Evolutionary conservation across 306 rosid genomes (phyloP), one percentile per base, ranked within the genome.

Genomic region (Vicia faba): DNA sequence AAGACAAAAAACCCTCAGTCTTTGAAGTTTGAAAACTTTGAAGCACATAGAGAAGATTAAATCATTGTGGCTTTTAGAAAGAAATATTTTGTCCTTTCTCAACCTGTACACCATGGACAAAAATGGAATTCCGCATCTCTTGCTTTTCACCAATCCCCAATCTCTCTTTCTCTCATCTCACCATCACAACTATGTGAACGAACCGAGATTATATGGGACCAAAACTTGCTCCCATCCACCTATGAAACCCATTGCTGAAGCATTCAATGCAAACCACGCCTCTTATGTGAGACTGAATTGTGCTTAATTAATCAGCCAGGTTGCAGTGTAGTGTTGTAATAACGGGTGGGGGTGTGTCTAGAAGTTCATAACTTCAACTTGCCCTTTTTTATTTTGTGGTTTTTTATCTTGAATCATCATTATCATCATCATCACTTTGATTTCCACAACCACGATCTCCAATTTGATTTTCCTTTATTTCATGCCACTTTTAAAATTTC

Each of bases 1-100:
- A 63, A 82, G 61, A 77, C 74, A 80, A 78, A 40, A 41, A 48
- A n/a, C 29, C 77, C 58, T 75, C 69, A 75, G 54, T 71, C 44
- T 61, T 68, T 59, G 25, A 65, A 43, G 18, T 41, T 43, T 12
- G 49, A 45, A 78, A 14, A 49, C 46, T 60, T 57, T 49, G 12
- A 26, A 66, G 53, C 28, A 36, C 14, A 25, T 14, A 45, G 28
- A 72, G 16, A 60, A 31, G 10, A 61, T 57, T 11, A 67, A 44
- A 67, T 55, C 1, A 26, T 0, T 5, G 61, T 55, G 38, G 61
- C 38, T 55, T 55, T 26, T 55, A 55, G 38, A 28, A 36, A 13
- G 19, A 39, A n/a, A 6, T 26, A 26, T 5, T 13, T 29, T 55
- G 39, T 55, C 61, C 61, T 14, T 53, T 53, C 29, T 10, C 57